phyloP scores from a whole-genome alignment of 2,329 filamentous ascomycete genomes.

The Catunica adiposa region DNA sequence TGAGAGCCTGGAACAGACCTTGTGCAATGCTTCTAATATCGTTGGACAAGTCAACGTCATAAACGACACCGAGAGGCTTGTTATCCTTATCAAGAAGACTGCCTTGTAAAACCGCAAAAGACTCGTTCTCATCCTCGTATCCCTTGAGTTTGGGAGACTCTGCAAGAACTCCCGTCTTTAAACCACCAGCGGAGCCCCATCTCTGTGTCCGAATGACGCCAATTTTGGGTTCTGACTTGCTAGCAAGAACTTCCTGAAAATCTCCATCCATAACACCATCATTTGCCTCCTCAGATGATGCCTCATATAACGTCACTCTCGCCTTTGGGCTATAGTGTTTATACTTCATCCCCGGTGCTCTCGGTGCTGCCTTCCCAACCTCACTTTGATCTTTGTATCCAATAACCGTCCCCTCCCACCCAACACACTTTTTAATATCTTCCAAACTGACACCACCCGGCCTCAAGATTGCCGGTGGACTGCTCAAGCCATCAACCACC shows the following conservation, averaged over 20 bases:
- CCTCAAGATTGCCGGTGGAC: slow-evolving; percentile 65
- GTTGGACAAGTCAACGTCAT: slow-evolving; percentile 59
- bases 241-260: slow-evolving; percentile 18
- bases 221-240: slow-evolving; percentile 20
- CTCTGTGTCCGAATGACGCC: slow-evolving; percentile 40
- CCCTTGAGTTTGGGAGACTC: slow-evolving; percentile 18
- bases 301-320: slow-evolving; percentile 66
- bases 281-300: slow-evolving; percentile 23
- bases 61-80: slow-evolving; percentile 26
- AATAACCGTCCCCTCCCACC: slow-evolving; percentile 64
- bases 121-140: slow-evolving; percentile 17
- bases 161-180: slow-evolving; percentile 22
- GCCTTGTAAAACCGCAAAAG: slow-evolving; percentile 27
- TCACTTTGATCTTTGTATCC: slow-evolving; percentile 66
- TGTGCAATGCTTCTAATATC: slow-evolving; percentile 63
- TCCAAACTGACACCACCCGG: slow-evolving; percentile 80
- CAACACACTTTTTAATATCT: slow-evolving; percentile 52
- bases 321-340: slow-evolving; percentile 92
- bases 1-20: slow-evolving; percentile 70
- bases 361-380: slow-evolving; percentile 45
- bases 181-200: slow-evolving; percentile 32
- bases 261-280: slow-evolving; percentile 25
- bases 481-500: slow-evolving; percentile 76
- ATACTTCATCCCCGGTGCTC: slow-evolving; percentile 97
- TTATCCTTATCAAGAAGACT: slow-evolving; percentile 23